phyloP scores from a whole-genome alignment of 129 eudicot species.

The Saussurea involucrata region DNA sequence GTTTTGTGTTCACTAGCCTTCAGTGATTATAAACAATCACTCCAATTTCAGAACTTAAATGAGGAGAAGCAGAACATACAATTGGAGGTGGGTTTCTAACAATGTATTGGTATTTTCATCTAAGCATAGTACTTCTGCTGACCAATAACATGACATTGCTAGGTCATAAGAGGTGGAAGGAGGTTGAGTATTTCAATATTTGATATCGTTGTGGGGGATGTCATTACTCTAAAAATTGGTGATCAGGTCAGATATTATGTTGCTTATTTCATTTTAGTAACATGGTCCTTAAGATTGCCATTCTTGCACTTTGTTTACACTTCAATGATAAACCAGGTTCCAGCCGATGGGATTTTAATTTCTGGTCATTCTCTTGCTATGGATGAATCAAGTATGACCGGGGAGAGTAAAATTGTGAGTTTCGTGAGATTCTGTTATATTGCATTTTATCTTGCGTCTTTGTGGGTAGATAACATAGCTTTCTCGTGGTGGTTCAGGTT shows the following conservation, averaged over 20 bases:
- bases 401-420: constrained; percentile 93
- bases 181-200: constrained; percentile 72
- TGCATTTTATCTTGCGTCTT: neutral
- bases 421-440: neutral
- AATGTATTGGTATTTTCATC: neutral
- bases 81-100: constrained; percentile 62
- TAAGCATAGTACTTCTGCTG: neutral
- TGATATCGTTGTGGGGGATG: constrained; percentile 95
- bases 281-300: neutral
- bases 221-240: constrained; percentile 85
- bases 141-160: constrained; percentile 18
- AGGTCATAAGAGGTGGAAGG: constrained; percentile 88
- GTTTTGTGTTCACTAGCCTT: constrained; percentile 50
- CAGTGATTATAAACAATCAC: constrained; percentile 91
- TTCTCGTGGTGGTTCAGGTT: constrained; percentile 41
- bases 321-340: constrained; percentile 50
- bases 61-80: constrained; percentile 96
- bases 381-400: constrained; percentile 98
- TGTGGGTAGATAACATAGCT: constrained; percentile 1
- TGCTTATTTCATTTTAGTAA: neutral
- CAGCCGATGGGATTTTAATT: constrained; percentile 85
- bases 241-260: constrained; percentile 59
- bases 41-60: constrained; percentile 72
- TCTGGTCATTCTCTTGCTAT: constrained; percentile 86
- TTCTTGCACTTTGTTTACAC: constrained; percentile 6